phyloP scores from a whole-genome alignment of 1,284 basidiomycete species.

The Austroboletus novae-zelandiae region DNA sequence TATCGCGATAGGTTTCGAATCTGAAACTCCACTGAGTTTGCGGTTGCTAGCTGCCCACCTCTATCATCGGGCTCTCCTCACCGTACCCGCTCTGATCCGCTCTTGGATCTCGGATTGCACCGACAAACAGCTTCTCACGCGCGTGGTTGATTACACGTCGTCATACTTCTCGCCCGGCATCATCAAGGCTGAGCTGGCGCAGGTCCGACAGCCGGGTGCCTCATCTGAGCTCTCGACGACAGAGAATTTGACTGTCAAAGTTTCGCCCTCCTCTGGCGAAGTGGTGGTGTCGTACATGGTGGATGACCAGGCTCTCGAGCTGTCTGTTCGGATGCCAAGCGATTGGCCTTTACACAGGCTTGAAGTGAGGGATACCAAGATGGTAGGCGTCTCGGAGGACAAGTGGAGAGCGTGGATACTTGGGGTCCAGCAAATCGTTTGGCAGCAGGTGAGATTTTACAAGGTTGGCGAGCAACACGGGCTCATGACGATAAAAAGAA shows the following conservation, averaged over 20 bases:
- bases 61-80: slow-evolving; percentile 82
- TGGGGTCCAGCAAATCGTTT: slow-evolving; percentile 89
- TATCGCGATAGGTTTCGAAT: slow-evolving; percentile 53
- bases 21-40: slow-evolving; percentile 54
- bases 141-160: slow-evolving; percentile 79
- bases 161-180: slow-evolving; percentile 91
- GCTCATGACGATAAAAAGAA: slow-evolving; percentile 50
- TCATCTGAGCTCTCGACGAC: slow-evolving; percentile 66
- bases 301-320: slow-evolving; percentile 94
- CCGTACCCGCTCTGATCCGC: slow-evolving; percentile 81
- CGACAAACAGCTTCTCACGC: slow-evolving; percentile 81
- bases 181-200: slow-evolving; percentile 78
- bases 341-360: slow-evolving; percentile 93
- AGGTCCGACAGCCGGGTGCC: slow-evolving; percentile 66
- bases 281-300: slow-evolving; percentile 82
- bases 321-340: slow-evolving; percentile 80
- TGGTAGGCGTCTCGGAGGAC: slow-evolving; percentile 87
- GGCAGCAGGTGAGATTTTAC: slow-evolving; percentile 64
- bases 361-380: slow-evolving; percentile 83
- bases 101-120: slow-evolving; percentile 86
- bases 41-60: slow-evolving; percentile 83
- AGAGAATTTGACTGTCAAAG: slow-evolving; percentile 82
- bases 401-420: slow-evolving; percentile 95
- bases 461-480: slow-evolving; percentile 16
- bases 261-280: slow-evolving; percentile 67